phyloP scores from a whole-genome alignment of 2,329 filamentous ascomycete genomes.

The Trichothecium sympodiale region DNA sequence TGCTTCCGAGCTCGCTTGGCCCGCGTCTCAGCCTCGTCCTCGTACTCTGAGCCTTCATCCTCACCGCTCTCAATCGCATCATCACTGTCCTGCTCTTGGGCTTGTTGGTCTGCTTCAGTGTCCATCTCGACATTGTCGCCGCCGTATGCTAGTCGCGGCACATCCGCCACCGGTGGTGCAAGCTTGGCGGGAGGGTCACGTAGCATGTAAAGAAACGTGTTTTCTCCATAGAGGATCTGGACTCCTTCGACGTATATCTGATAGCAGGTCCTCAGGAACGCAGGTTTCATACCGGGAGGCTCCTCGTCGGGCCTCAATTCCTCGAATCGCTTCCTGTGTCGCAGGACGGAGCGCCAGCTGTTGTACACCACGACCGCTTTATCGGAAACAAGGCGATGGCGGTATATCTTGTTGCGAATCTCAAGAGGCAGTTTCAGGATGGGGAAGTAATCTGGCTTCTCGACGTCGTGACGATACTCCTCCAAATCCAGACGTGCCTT shows the following conservation, averaged over 20 bases:
- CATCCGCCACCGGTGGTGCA: conserved; percentile 4
- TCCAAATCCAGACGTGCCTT: too few relatives aligned
- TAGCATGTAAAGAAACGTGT: conserved; percentile 34
- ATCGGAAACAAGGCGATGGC: conserved; percentile 17
- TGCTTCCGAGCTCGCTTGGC: conserved; percentile 4
- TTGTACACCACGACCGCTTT: conserved; percentile 20
- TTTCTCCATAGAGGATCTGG: conserved; percentile 33
- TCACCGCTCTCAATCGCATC: conserved; percentile 1
- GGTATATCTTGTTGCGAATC: conserved; percentile 19
- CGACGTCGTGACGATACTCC: too few relatives aligned
- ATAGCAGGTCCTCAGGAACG: conserved; percentile 25
- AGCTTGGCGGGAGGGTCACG: conserved; percentile 20
- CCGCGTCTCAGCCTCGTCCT: background rate
- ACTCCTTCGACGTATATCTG: conserved; percentile 24
- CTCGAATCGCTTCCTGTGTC: background rate
- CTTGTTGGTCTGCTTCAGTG: too few relatives aligned
- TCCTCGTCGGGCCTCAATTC: conserved; percentile 9
- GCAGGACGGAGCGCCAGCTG: conserved; percentile 14
- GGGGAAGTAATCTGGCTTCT: too few relatives aligned
- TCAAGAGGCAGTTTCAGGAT: conserved; percentile 20
- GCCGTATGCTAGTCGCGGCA: conserved; percentile 7
- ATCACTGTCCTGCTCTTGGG: conserved; percentile 1
- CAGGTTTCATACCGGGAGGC: conserved; percentile 21
- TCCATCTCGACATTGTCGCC: conserved; percentile 8
- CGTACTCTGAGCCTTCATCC: background rate